phyloP scores from a whole-genome alignment of 164 flowering plant species.

The Vitis rupestris region DNA sequence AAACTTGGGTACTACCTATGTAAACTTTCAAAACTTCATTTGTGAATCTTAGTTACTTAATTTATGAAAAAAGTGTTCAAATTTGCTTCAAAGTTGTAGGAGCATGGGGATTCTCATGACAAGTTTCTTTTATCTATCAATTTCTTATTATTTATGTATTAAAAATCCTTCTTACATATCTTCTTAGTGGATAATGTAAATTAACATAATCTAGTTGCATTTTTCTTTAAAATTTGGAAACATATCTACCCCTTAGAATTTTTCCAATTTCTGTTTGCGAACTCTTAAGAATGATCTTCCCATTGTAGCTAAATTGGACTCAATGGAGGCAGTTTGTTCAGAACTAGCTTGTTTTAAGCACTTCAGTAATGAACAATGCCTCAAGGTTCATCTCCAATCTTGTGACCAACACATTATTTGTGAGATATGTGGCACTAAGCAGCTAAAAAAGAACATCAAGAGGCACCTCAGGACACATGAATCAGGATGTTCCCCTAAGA shows the following conservation, averaged over 20 bases:
- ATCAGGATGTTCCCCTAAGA: conserved; percentile 19
- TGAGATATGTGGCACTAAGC: conserved; percentile 75
- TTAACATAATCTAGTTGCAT: neutral
- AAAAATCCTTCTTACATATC: too few species aligned
- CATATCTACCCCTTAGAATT: neutral
- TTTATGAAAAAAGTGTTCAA: conserved; percentile 57
- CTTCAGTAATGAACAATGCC: conserved; percentile 67
- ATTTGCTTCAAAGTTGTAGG: conserved; percentile 57
- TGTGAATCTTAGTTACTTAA: too few species aligned
- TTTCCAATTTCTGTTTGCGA: neutral
- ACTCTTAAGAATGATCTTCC: conserved; percentile 1
- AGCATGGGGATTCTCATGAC: conserved; percentile 86
- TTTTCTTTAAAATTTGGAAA: neutral
- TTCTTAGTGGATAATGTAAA: too few species aligned
- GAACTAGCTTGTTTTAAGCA: conserved; percentile 75
- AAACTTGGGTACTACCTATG: too few species aligned
- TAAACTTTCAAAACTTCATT: too few species aligned
- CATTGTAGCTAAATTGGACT: conserved; percentile 63
- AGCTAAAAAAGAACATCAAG: conserved; percentile 75
- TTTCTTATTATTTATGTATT: neutral
- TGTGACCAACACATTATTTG: conserved; percentile 62
- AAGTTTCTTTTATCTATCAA: conserved; percentile 19
- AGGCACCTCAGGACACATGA: conserved; percentile 62
- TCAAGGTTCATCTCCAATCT: conserved; percentile 57
- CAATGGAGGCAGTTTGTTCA: conserved; percentile 62